These are phyloP conservation scores for Yamadazyma scolyti DNA, from an alignment of 805 yeast genomes.

Conservation along the genomic window DNA sequence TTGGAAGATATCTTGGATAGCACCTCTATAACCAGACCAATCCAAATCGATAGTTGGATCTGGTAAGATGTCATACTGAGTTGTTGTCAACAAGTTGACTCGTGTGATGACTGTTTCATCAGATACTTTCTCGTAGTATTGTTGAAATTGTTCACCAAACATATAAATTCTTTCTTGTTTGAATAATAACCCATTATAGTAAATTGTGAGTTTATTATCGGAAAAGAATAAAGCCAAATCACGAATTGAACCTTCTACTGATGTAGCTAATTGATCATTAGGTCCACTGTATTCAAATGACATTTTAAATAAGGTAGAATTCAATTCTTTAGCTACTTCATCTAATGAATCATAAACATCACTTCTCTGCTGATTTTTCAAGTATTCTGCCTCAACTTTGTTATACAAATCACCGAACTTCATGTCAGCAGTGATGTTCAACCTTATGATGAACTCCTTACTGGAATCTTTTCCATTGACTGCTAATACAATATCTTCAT, in stretches of 20 bases:
- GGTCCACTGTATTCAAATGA: slow-evolving; percentile 48
- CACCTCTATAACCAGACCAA: slow-evolving; percentile 90
- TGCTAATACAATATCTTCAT: slow-evolving; percentile 89
- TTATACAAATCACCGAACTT: slow-evolving; percentile 52
- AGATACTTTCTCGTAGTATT: slow-evolving; percentile 41
- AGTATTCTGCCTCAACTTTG: slow-evolving; percentile 41
- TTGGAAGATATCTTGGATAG: slow-evolving; percentile 94
- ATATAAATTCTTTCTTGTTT: slow-evolving; percentile 63
- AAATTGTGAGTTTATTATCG: slow-evolving; percentile 38
- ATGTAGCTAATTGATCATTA: slow-evolving; percentile 40
- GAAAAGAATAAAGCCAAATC: slow-evolving; percentile 56
- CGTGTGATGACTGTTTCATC: slow-evolving; percentile 49
- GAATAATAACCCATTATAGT: slow-evolving; percentile 76
- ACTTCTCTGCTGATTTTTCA: slow-evolving; percentile 23
- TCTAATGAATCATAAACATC: slow-evolving; percentile 46
- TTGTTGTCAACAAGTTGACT: slow-evolving; percentile 63
- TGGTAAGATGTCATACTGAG: slow-evolving; percentile 64
- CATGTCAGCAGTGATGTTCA: slow-evolving; percentile 52
- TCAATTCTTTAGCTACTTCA: slow-evolving; percentile 52
- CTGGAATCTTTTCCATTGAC: slow-evolving; percentile 42
- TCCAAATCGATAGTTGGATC: slow-evolving; percentile 85
- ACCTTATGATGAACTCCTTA: slow-evolving; percentile 58
- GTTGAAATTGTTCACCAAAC: slow-evolving; percentile 68
- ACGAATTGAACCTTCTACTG: slow-evolving; percentile 53
- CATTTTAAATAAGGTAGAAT: slow-evolving; percentile 62